These are phyloP conservation scores for Trichoderma parareesei DNA, from an alignment of 495 filamentous ascomycete genomes.

Conservation along the genomic window DNA sequence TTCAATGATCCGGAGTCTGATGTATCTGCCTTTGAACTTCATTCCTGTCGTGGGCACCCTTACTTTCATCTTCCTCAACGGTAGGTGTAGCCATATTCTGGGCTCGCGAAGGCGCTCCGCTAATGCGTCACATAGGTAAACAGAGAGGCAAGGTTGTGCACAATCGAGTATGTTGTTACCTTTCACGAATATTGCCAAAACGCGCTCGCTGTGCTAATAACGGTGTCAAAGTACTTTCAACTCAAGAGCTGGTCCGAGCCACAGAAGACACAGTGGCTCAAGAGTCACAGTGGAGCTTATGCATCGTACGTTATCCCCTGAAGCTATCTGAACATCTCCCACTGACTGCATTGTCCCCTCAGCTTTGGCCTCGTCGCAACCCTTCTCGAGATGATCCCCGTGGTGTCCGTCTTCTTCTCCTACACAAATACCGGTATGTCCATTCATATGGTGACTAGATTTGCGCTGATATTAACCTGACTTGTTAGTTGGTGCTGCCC, in stretches of 20 bases:
- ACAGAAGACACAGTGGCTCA: slow-evolving; percentile 56
- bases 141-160: slow-evolving; percentile 23
- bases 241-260: slow-evolving; percentile 67
- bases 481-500: slow-evolving; percentile 63
- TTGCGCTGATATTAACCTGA: slow-evolving; percentile 21
- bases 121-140: background rate
- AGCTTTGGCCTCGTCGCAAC: slow-evolving; percentile 75
- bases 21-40: slow-evolving; percentile 85
- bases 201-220: background rate
- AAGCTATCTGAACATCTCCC: background rate
- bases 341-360: slow-evolving; percentile 14
- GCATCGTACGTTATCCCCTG: slow-evolving; percentile 53
- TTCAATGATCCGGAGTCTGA: slow-evolving; percentile 59
- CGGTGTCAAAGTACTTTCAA: slow-evolving; percentile 62
- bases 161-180: slow-evolving; percentile 19
- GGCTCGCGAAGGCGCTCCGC: background rate
- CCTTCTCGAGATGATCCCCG: slow-evolving; percentile 74
- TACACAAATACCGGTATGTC: slow-evolving; percentile 74
- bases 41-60: slow-evolving; percentile 83
- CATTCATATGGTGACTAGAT: background rate
- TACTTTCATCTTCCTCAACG: slow-evolving; percentile 70
- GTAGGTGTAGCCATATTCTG: slow-evolving; percentile 27
- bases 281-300: slow-evolving; percentile 57
- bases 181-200: no score
- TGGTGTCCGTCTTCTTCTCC: slow-evolving; percentile 73